Conservation (phyloP, 306 rosid species). For the Medicago arabica region DNA sequence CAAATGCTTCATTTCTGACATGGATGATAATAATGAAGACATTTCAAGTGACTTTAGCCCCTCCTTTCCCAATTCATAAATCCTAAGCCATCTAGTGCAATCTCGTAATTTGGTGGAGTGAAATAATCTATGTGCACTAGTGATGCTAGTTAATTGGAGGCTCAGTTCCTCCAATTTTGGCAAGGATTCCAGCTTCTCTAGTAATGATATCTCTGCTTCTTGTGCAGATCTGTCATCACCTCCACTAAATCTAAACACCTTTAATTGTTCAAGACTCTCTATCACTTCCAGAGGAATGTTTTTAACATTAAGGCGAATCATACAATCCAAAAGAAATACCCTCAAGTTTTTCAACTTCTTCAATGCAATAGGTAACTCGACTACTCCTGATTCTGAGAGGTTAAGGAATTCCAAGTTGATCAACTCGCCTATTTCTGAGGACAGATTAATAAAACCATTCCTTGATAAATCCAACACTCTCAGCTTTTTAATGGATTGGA, state of each 20-base stretch:
- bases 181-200: slow-evolving; percentile 24
- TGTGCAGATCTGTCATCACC: no score
- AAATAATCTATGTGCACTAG: not conserved
- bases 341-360: slow-evolving; percentile 17
- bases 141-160: not conserved
- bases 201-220: not conserved
- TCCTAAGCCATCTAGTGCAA: not conserved
- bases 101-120: not conserved
- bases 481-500: not conserved
- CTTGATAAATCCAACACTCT: slow-evolving; percentile 27
- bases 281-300: not conserved
- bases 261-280: slow-evolving; percentile 1
- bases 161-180: slow-evolving; percentile 20
- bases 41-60: not conserved
- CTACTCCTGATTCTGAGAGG: not conserved
- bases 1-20: slow-evolving; percentile 14
- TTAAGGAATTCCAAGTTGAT: slow-evolving; percentile 37
- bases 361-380: not conserved
- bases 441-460: rapidly evolving
- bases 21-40: not conserved
- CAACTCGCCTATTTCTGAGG: not conserved
- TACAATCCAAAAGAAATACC: not conserved
- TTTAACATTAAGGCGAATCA: rapidly evolving
- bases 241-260: slow-evolving; percentile 17
- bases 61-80: rapidly evolving